A percentile compares a stretch with the other conserved stretches of the same genome.
Conservation (phyloP, 495 filamentous ascomycete species). For the Xylaria longipes region DNA sequence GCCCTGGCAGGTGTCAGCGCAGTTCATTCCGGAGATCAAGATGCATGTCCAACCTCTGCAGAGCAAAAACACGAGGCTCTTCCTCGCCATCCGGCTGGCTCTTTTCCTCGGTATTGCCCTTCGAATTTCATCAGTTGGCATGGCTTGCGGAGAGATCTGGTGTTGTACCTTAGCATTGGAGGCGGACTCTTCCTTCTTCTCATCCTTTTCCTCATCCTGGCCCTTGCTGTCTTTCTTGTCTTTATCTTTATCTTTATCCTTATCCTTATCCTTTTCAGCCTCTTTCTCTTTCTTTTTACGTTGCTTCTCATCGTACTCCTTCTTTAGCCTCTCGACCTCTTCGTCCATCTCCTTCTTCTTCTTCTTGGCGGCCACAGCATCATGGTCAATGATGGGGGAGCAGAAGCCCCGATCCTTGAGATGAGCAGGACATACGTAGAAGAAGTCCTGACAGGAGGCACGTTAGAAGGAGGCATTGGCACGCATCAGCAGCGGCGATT, state of each 20-base stretch:
- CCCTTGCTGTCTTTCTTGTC: constrained; percentile 50
- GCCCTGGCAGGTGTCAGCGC: constrained; percentile 59
- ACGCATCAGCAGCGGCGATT: background rate
- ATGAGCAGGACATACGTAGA: constrained; percentile 87
- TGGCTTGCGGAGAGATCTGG: constrained; percentile 34
- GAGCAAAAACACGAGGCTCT: constrained; percentile 79
- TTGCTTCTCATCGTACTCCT: constrained; percentile 78
- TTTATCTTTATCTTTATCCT: constrained; percentile 61
- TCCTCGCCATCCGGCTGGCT: constrained; percentile 53
- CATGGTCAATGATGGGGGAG: constrained; percentile 78
- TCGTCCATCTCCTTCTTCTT: constrained; percentile 73
- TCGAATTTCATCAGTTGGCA: constrained; percentile 50
- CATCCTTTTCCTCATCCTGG: constrained; percentile 47
- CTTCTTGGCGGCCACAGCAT: constrained; percentile 71
- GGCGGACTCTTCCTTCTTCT: constrained; percentile 35
- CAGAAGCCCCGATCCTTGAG: constrained; percentile 85
- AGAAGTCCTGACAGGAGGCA: constrained; percentile 73
- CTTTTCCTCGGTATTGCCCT: constrained; percentile 66
- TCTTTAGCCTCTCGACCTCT: constrained; percentile 74
- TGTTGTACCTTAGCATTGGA: constrained; percentile 29
- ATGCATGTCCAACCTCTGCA: constrained; percentile 74
- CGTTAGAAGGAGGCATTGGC: constrained; percentile 30
- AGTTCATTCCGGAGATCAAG: background rate
- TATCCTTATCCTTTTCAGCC: constrained; percentile 53
- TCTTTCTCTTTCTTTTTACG: constrained; percentile 68